Percentiles rank a stretch among this genome's conserved stretches.
Evolutionary conservation across 2,329 filamentous ascomycete species (phyloP).

Genomic region (Aureobasidium sp.): DNA sequence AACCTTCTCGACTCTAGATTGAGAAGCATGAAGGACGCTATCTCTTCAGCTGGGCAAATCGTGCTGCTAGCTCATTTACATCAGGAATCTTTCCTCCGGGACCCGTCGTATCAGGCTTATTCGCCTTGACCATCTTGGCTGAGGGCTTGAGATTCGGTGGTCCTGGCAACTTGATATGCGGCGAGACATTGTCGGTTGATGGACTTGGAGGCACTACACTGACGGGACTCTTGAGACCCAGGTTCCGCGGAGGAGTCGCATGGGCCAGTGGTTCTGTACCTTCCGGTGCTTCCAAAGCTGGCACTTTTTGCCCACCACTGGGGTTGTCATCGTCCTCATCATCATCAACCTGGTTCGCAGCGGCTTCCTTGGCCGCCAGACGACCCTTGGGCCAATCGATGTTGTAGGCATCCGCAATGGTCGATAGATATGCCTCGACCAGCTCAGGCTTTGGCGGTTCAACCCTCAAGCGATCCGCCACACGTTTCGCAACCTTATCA

Average conservation of each 20-base stretch:
- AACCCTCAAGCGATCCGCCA: conserved; percentile 77
- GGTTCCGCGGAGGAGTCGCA: conserved; percentile 54
- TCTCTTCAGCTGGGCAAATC: conserved; percentile 80
- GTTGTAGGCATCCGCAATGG: conserved; percentile 87
- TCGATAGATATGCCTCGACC: conserved; percentile 79
- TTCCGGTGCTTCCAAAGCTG: conserved; percentile 33
- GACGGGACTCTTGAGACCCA: conserved; percentile 62
- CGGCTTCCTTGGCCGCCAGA: conserved; percentile 34
- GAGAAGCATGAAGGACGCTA: conserved; percentile 22
- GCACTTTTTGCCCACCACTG: conserved; percentile 31
- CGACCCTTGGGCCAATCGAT: conserved; percentile 61
- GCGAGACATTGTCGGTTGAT: conserved; percentile 81
- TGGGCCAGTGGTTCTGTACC: conserved; percentile 56
- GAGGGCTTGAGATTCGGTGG: conserved; percentile 57
- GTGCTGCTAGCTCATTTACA: conserved; percentile 74
- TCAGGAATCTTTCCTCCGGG: conserved; percentile 62
- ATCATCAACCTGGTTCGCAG: conserved; percentile 32
- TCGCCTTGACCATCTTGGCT: conserved; percentile 39
- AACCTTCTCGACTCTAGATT: not conserved
- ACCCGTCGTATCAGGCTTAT: conserved; percentile 37
- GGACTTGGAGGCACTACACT: conserved; percentile 82
- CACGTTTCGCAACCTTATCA: conserved; percentile 69
- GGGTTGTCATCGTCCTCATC: conserved; percentile 39
- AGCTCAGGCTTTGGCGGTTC: conserved; percentile 72
- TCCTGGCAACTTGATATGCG: conserved; percentile 68